Evolutionary conservation across 1,284 basidiomycete genomes (phyloP).

Genomic region (Puccinia triticina): DNA sequence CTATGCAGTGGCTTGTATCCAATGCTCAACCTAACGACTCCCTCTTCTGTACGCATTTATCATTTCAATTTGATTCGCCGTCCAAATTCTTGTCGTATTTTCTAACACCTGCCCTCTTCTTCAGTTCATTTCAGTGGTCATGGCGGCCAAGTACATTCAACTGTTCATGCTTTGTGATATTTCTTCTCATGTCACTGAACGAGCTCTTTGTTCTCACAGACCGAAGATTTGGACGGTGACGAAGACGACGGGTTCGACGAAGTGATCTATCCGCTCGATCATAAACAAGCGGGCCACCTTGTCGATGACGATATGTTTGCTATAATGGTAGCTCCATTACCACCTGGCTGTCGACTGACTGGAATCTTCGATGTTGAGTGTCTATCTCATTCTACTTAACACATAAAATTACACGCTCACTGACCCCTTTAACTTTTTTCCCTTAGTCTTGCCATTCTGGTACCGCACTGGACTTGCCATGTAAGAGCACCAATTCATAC

Average conservation of each 20-base stretch:
- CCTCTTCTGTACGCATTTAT: constrained; percentile 70
- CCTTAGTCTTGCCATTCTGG: constrained; percentile 61
- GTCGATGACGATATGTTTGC: constrained; percentile 69
- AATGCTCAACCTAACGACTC: constrained; percentile 80
- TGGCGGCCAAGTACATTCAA: constrained; percentile 70
- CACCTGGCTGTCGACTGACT: constrained; percentile 80
- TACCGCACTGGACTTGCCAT: constrained; percentile 63
- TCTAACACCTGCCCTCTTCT: background rate
- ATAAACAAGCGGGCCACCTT: constrained; percentile 71
- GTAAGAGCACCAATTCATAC: constrained; percentile 61
- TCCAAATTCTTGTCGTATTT: background rate
- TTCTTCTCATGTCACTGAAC: constrained; percentile 61
- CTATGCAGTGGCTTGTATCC: constrained; percentile 86
- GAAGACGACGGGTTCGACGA: constrained; percentile 64
- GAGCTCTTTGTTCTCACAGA: background rate
- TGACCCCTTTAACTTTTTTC: background rate
- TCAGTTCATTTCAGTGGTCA: constrained; percentile 65
- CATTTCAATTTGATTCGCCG: constrained; percentile 63
- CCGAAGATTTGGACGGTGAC: constrained; percentile 60
- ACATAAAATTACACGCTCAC: background rate
- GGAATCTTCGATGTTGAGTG: constrained; percentile 73
- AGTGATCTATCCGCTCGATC: constrained; percentile 84
- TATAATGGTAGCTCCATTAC: constrained; percentile 67
- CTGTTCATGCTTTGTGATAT: background rate
- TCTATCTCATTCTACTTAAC: background rate